Evolutionary conservation across 2,329 filamentous ascomycete genomes (phyloP), one percentile per base, ranked within the genome.

Genomic region (Pseudogymnoascus sp.): DNA sequence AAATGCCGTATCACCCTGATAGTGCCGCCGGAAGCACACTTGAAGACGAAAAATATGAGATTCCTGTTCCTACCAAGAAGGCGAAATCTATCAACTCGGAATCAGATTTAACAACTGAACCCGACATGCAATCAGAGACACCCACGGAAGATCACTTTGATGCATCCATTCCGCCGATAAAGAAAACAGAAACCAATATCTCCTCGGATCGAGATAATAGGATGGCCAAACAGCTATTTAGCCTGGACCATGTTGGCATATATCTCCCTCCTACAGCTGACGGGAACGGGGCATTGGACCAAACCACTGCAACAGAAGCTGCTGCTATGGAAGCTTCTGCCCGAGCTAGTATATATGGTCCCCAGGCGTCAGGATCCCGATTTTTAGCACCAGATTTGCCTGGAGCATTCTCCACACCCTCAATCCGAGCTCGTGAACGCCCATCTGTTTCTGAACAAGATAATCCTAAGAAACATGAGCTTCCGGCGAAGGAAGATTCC

Each of bases 351-450:
- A 56, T 18, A 34, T 59, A 40, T 40, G 25, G 16, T 2, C 2
- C 37, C n/a, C n/a, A 70, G 67, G 56, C 68, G 66, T 44, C 65
- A 64, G 23, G 64, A 66, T 67, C 66, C 10, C 65, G 67, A 21
- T 77, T 74, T 31, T 67, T 77, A 10, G 77, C 78, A n/a, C 79
- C 80, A 0, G 78, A 85, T 68, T 71, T 87, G 2, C 85, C 85
- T 1, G 86, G 85, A 0, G 80, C 85, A 2, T 88, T 88, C 70
- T 88, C 85, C 0, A 74, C 83, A 16, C 74, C 77, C 44, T 56
- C 50, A 14, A 56, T 56, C 50, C 46, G 61, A 23, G 40, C 68
- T 16, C 61, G 31, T 18, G 37, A 56, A 42, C 60, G 42, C 40
- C 40, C 60, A 42, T 64, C 72, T 11, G 66, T 68, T 25, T 62